These are phyloP conservation scores for Rhynchosporium graminicola DNA, from an alignment of 2,329 filamentous ascomycete genomes.

Conservation along the genomic window DNA sequence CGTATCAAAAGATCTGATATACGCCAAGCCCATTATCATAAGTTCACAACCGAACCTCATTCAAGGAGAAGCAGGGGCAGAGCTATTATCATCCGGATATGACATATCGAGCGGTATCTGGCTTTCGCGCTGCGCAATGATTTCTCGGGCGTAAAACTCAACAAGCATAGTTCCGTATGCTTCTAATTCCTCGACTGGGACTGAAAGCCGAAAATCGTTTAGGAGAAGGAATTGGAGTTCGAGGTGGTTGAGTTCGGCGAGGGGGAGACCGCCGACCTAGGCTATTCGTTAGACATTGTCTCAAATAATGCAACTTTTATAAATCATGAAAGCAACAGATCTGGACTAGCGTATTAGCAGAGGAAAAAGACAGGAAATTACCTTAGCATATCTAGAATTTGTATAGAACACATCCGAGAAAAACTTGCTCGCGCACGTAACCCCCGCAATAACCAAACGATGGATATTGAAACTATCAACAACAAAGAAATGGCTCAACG, in stretches of 20 bases:
- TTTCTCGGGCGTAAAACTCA: slow-evolving; percentile 93
- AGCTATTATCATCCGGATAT: slow-evolving; percentile 30
- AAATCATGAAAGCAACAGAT: neutral
- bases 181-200: slow-evolving; percentile 93
- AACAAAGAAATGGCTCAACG: slow-evolving; percentile 75
- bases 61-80: slow-evolving; percentile 17
- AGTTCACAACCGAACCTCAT: too few relatives aligned
- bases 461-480: slow-evolving; percentile 99
- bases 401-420: slow-evolving; percentile 99
- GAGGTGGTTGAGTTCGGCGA: slow-evolving; percentile 91
- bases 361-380: slow-evolving; percentile 45
- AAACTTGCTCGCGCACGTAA: slow-evolving; percentile 98
- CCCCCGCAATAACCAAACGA: slow-evolving; percentile 90
- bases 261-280: slow-evolving; percentile 89
- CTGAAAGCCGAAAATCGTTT: slow-evolving; percentile 92
- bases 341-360: neutral
- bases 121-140: slow-evolving; percentile 60
- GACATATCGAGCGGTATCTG: slow-evolving; percentile 31
- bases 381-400: slow-evolving; percentile 98
- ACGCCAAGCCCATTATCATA: too few relatives aligned
- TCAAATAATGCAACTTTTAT: neutral
- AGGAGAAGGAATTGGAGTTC: slow-evolving; percentile 94
- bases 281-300: slow-evolving; percentile 4
- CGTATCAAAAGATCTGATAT: neutral
- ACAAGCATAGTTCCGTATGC: slow-evolving; percentile 98